Conservation (phyloP, 805 yeast genomes). For the Jamesozyma spencerorum region DNA sequence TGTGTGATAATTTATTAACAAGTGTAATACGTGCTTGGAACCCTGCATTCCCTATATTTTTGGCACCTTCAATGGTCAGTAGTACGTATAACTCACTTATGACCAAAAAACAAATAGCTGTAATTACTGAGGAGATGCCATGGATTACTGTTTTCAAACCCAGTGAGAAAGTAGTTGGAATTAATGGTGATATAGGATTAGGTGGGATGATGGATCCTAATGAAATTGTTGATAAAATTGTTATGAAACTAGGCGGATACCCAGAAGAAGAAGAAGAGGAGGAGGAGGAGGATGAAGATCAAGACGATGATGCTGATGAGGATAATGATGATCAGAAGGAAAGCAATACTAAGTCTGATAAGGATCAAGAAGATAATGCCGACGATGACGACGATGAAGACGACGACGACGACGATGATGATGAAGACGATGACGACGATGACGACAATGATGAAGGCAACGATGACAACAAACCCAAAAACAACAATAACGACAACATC, state of each 20-base stretch:
- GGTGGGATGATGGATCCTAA: constrained; percentile 99
- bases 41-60: constrained; percentile 73
- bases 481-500: background rate
- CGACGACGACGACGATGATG: constrained; percentile 24
- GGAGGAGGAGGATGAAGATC: constrained; percentile 38
- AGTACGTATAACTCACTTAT: constrained; percentile 83
- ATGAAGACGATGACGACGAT: constrained; percentile 33
- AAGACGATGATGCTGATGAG: constrained; percentile 32
- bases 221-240: constrained; percentile 81
- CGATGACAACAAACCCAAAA: background rate
- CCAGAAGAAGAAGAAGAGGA: constrained; percentile 47
- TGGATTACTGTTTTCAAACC: constrained; percentile 93
- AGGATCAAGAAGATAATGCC: constrained; percentile 39
- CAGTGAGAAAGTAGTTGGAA: constrained; percentile 84
- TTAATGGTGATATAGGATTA: constrained; percentile 97
- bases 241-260: constrained; percentile 57
- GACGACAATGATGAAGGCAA: constrained; percentile 16
- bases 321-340: constrained; percentile 27
- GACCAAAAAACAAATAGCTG: constrained; percentile 71
- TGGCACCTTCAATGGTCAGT: constrained; percentile 95
- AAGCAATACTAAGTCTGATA: constrained; percentile 42
- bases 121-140: constrained; percentile 82
- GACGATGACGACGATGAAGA: constrained; percentile 36
- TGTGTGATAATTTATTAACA: constrained; percentile 86
- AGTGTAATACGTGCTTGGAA: constrained; percentile 94